Conservation (phyloP, 2,329 filamentous ascomycete genomes). For the Bertia moriformis region DNA sequence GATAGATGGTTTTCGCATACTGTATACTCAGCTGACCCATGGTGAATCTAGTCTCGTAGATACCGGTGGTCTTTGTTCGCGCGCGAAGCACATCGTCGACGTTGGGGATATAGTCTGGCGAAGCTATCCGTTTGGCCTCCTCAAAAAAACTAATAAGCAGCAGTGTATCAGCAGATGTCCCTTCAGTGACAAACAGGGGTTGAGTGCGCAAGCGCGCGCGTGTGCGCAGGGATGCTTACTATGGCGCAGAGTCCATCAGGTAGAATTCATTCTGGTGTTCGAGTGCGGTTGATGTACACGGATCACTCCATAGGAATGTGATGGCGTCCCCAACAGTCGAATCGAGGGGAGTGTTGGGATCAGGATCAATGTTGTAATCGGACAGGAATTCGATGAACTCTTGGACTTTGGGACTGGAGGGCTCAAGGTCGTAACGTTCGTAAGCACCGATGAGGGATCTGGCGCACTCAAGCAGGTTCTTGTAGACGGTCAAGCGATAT, state of each 20-base stretch:
- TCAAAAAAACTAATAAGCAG: slow-evolving; percentile 71
- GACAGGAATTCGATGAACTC: slow-evolving; percentile 67
- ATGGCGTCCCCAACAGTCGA: slow-evolving; percentile 69
- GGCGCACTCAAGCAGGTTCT: slow-evolving; percentile 92
- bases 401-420: slow-evolving; percentile 55
- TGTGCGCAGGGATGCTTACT: slow-evolving; percentile 59
- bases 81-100: slow-evolving; percentile 92
- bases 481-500: slow-evolving; percentile 93
- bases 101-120: slow-evolving; percentile 73
- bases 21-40: slow-evolving; percentile 99
- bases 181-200: not conserved
- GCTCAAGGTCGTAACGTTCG: slow-evolving; percentile 77
- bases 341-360: slow-evolving; percentile 75
- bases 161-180: slow-evolving; percentile 5
- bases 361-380: slow-evolving; percentile 79
- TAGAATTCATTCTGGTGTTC: slow-evolving; percentile 97
- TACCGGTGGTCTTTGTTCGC: slow-evolving; percentile 94
- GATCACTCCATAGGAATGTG: slow-evolving; percentile 78
- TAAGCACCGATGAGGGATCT: slow-evolving; percentile 86
- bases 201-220: too few species aligned
- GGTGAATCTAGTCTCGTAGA: slow-evolving; percentile 95
- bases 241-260: slow-evolving; percentile 96
- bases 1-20: too few species aligned
- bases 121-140: slow-evolving; percentile 72
- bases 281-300: slow-evolving; percentile 67